Evolutionary conservation across 176 grass and related monocot species (phyloP), one percentile per base, ranked within the genome.

Genomic region (Oryza meyeriana): DNA sequence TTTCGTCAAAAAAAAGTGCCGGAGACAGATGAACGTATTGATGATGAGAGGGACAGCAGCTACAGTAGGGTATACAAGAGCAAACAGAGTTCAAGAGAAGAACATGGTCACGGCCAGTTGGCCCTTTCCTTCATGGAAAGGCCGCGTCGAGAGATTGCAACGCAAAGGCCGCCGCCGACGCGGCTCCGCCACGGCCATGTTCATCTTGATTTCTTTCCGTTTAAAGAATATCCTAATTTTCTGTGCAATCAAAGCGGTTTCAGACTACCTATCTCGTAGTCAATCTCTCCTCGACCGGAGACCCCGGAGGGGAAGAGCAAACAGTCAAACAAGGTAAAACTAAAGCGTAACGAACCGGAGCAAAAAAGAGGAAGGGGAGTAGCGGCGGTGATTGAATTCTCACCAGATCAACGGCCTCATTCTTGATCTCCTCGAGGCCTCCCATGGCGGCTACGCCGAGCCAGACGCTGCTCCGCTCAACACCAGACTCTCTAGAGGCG

Each of bases 321-420:
- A 3, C 52, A 24, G 20, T 24, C 52, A 24, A 58, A 22, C 8
- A 8, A 2, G 22, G 55, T 22, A n/a, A 20, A 55, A 20, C 55
- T 59, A 59, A 25, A 25, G 9, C 55, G 22, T 10, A 58, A 11
- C 18, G 3, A 55, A 22, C 6, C 48, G 17, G 17, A 3, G 6
- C 4, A 14, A 4, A 4, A 48, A 17, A 17, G 45, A 48, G 2
- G 48, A 2, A 2, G 6, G 10, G 47, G 0, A 6, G 78, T 5
- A 8, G 27, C 4, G 2, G 63, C 14, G 20, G 25, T 10, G 20
- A 30, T 22, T 3, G 31, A 3, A 13, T 68, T 63, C 88, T 94
- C 75, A 97, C 94, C 94, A 97, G 86, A 94, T 97, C 94, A 76
- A 97, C 94, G 61, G 85, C 72, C 65, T 97, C 94, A 78, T 97